Conservation (phyloP, 192 early-diverging fungal genomes). For the Backusella tuberculispora region DNA sequence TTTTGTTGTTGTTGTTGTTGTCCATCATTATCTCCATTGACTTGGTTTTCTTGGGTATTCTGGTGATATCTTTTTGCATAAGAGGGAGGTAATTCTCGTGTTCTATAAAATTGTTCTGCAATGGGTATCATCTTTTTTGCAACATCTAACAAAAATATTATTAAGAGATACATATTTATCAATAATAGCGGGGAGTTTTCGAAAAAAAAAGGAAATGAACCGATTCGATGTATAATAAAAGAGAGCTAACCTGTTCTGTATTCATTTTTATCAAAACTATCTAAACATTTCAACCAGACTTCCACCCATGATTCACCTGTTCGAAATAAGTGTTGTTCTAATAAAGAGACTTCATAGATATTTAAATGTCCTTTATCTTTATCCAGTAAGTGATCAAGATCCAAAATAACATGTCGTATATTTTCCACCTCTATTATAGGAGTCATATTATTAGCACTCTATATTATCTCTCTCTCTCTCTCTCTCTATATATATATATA, state of each 20-base stretch:
- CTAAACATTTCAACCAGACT: background rate
- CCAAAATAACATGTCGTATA: conserved; percentile 1
- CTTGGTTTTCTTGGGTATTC: background rate
- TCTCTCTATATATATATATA: background rate
- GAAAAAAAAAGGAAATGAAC: too few species aligned
- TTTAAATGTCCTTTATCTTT: conserved; percentile 9
- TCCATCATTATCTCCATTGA: too few species aligned
- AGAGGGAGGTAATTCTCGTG: background rate
- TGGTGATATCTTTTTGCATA: background rate
- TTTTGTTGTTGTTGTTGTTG: background rate
- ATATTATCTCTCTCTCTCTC: background rate
- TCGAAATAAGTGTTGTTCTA: background rate
- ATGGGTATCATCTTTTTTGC: conserved; percentile 8
- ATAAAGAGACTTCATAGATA: background rate
- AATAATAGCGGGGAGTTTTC: background rate
- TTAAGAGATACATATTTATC: background rate
- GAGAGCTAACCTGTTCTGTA: background rate
- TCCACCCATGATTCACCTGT: background rate
- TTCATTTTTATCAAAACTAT: conserved; percentile 2
- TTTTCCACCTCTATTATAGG: background rate
- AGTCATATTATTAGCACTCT: background rate
- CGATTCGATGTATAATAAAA: too few species aligned
- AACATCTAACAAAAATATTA: background rate
- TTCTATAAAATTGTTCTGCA: conserved; percentile 7
- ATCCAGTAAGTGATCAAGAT: conserved; percentile 1